phyloP scores from a whole-genome alignment of 2,329 filamentous ascomycete species.

The Bipolaris cookei region DNA sequence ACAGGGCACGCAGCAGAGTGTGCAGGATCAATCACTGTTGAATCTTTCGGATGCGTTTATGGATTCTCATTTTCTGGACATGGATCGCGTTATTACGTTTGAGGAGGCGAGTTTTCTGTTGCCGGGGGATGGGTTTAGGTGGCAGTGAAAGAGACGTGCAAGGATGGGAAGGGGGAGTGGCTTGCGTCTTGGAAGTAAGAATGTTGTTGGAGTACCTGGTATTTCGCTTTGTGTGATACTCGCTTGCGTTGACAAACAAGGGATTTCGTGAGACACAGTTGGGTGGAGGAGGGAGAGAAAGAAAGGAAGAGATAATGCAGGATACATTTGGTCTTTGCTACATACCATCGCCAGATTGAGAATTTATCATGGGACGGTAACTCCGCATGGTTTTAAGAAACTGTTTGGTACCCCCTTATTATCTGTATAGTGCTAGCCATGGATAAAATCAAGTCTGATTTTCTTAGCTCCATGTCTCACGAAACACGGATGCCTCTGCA shows the following conservation, averaged over 20 bases:
- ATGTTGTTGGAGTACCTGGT: too few relatives aligned
- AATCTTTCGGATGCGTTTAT: slow-evolving; percentile 43
- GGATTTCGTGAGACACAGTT: too few relatives aligned
- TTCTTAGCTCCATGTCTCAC: slow-evolving; percentile 9
- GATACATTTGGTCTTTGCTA: too few relatives aligned
- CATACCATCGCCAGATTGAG: too few relatives aligned
- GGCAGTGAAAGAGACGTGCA: slow-evolving; percentile 19
- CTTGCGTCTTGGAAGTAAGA: too few relatives aligned
- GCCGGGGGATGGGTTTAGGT: slow-evolving; percentile 38
- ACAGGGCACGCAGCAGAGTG: slow-evolving; percentile 19
- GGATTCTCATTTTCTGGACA: slow-evolving; percentile 42
- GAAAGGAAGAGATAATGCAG: too few relatives aligned
- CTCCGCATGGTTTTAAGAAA: too few relatives aligned
- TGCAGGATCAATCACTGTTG: slow-evolving; percentile 40
- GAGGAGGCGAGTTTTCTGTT: slow-evolving; percentile 45
- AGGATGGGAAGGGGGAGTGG: neutral
- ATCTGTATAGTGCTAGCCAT: too few relatives aligned
- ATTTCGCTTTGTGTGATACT: too few relatives aligned
- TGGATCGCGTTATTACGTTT: slow-evolving; percentile 47
- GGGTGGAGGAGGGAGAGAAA: too few relatives aligned
- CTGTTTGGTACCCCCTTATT: neutral
- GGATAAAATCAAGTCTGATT: slow-evolving; percentile 9
- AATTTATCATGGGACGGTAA: too few relatives aligned
- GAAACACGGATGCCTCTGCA: slow-evolving; percentile 10
- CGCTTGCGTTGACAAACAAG: too few relatives aligned